These are phyloP conservation scores for Lactarius sp. DNA, from an alignment of 768 basidiomycete species.

Conservation along the genomic window DNA sequence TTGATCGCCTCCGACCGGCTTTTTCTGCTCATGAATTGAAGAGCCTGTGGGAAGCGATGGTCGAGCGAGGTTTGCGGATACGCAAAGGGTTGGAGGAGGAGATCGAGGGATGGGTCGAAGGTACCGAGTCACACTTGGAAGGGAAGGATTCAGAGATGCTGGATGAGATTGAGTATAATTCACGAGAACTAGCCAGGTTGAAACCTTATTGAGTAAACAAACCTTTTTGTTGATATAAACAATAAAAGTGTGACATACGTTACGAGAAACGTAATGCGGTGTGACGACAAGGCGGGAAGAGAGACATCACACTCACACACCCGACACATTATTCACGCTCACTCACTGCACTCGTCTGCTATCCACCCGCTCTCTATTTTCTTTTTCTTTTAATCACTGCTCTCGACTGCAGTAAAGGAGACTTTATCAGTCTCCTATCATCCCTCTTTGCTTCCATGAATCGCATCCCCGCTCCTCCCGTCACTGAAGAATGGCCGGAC, in stretches of 20 bases:
- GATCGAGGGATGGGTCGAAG: slow-evolving; percentile 42
- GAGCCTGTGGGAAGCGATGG: slow-evolving; percentile 67
- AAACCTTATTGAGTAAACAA: slow-evolving; percentile 49
- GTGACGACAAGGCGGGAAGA: neutral
- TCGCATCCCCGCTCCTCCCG: slow-evolving; percentile 53
- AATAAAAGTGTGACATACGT: slow-evolving; percentile 3
- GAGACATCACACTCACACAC: neutral
- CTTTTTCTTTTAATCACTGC: slow-evolving; percentile 11
- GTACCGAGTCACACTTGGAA: slow-evolving; percentile 14
- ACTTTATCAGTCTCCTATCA: slow-evolving; percentile 19
- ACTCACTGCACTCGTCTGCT: neutral
- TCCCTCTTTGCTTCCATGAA: slow-evolving; percentile 39
- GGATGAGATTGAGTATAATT: slow-evolving; percentile 56
- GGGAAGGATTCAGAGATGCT: slow-evolving; percentile 28
- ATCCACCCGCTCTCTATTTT: neutral
- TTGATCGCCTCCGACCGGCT: slow-evolving; percentile 59
- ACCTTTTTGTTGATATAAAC: neutral
- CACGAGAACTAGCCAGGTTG: slow-evolving; percentile 53
- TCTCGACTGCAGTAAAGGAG: slow-evolving; percentile 23
- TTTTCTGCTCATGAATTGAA: slow-evolving; percentile 59
- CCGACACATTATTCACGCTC: neutral
- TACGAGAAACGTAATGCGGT: neutral
- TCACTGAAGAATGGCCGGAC: slow-evolving; percentile 79
- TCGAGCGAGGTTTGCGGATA: slow-evolving; percentile 64
- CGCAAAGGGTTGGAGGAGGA: slow-evolving; percentile 57